Evolutionary conservation across 805 yeast species (phyloP).

Genomic region (Wickerhamomyces ciferrii): DNA sequence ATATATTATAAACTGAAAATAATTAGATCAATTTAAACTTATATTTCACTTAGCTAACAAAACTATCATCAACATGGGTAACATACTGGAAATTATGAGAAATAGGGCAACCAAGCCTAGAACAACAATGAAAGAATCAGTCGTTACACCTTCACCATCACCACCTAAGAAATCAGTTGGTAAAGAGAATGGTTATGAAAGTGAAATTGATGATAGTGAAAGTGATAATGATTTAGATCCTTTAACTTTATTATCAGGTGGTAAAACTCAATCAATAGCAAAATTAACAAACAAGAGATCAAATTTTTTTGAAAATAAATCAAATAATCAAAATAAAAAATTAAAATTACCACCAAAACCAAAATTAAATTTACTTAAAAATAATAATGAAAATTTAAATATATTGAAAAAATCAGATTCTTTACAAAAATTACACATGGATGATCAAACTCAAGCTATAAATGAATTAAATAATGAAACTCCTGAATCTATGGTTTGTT

Average conservation of each 20-base stretch:
- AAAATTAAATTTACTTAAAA: neutral
- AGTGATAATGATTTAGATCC: constrained; percentile 1
- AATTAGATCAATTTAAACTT: too few species aligned
- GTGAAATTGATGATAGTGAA: too few species aligned
- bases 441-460: constrained; percentile 3
- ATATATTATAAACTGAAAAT: too few species aligned
- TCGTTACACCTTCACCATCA: too few species aligned
- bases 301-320: neutral
- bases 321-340: neutral
- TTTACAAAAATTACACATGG: constrained; percentile 1
- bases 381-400: neutral
- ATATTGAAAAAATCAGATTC: constrained; percentile 2
- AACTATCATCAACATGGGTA: too few species aligned
- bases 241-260: neutral
- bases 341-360: constrained; percentile 3
- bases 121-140: too few species aligned
- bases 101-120: too few species aligned
- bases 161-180: too few species aligned
- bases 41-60: too few species aligned
- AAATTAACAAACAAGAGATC: neutral
- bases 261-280: neutral
- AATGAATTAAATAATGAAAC: constrained; percentile 1
- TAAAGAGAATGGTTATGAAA: too few species aligned
- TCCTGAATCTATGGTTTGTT: neutral
- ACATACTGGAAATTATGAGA: too few species aligned